phyloP scores from a whole-genome alignment of 805 yeast species.

The Cyberlindnera americana region DNA sequence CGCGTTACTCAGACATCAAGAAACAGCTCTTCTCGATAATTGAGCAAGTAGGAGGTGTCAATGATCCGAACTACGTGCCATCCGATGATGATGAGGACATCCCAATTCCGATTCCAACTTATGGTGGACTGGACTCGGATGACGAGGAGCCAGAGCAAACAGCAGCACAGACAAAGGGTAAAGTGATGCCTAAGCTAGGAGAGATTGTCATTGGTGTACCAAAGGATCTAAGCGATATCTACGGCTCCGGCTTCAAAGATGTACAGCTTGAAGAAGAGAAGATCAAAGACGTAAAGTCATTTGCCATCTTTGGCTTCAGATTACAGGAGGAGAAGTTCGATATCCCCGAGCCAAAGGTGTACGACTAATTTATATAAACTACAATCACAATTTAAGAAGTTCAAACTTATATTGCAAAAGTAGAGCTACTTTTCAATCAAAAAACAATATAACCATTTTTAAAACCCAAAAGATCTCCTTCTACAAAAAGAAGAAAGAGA shows the following conservation, averaged over 20 bases:
- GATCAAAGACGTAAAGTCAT: slow-evolving; percentile 10
- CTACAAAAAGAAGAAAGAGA: slow-evolving; percentile 1
- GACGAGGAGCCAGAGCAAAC: slow-evolving; percentile 1
- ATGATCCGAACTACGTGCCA: slow-evolving; percentile 18
- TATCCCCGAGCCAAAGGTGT: slow-evolving; percentile 16
- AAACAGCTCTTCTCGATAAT: slow-evolving; percentile 35
- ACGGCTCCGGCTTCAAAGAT: slow-evolving; percentile 21
- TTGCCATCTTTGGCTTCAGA: slow-evolving; percentile 20
- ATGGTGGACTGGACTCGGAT: slow-evolving; percentile 25
- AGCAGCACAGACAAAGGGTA: slow-evolving; percentile 10
- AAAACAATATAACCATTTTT: slow-evolving; percentile 5
- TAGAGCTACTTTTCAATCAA: slow-evolving; percentile 1
- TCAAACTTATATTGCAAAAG: slow-evolving; percentile 4
- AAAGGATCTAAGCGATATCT: slow-evolving; percentile 18
- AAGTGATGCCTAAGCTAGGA: slow-evolving; percentile 11
- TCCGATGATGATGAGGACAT: slow-evolving; percentile 30
- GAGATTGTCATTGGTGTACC: slow-evolving; percentile 22
- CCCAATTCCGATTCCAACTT: slow-evolving; percentile 35
- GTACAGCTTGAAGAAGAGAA: slow-evolving; percentile 11
- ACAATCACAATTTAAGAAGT: background rate
- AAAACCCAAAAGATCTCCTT: slow-evolving; percentile 3
- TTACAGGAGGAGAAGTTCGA: slow-evolving; percentile 21
- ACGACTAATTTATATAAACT: slow-evolving; percentile 9
- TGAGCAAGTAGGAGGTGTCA: slow-evolving; percentile 46
- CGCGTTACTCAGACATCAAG: slow-evolving; percentile 28